Evolutionary conservation across 768 basidiomycete genomes (phyloP), one percentile per base, ranked within the genome.

Genomic region (Cystobasidium ongulense): DNA sequence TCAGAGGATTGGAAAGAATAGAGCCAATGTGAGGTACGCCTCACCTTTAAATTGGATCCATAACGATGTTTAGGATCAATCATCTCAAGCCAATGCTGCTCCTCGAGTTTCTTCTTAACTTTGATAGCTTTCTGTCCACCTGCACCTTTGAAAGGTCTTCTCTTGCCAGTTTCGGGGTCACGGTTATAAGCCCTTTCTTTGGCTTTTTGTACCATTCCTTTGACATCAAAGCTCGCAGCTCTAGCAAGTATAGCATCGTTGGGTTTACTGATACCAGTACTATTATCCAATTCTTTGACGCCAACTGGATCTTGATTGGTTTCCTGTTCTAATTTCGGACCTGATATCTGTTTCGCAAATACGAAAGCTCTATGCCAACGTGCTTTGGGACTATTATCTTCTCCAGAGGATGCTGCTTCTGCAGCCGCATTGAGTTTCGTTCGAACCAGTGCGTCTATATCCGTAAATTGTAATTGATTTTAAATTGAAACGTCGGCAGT

Each of bases 51-150:
- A 33, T 67, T 67, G 15, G 65, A 67, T n/a, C 65, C 65, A 53
- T 67, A 67, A 18, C 65, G 65, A 52, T 67, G 65, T 31, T 67
- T 67, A 5, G 65, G 39, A 52, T 67, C 65, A 27, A 67, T 67
- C 65, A 67, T 46, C 65, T 67, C 65, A n/a, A 67, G 50, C 65
- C 65, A 67, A 33, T 67, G 65, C 46, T 67, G 65, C 27, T 67
- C 65, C 27, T 67, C 65, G 13, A 67, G 50, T n/a, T 52, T 67
- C 50, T 67, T 67, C 65, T 67, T 67, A 1, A 67, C 50, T 31
- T 67, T 67, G 39, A 67, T 50, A 33, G 65, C 65, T 23, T 67
- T 67, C 23, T 41, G 43, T 1, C 65, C 65, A 18, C 35, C 65
- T 7, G 39, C 23, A 53, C 46, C 46, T 17, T 67, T 67, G 65